phyloP scores from a whole-genome alignment of 441 rosid genomes.

The Populus hybrid region DNA sequence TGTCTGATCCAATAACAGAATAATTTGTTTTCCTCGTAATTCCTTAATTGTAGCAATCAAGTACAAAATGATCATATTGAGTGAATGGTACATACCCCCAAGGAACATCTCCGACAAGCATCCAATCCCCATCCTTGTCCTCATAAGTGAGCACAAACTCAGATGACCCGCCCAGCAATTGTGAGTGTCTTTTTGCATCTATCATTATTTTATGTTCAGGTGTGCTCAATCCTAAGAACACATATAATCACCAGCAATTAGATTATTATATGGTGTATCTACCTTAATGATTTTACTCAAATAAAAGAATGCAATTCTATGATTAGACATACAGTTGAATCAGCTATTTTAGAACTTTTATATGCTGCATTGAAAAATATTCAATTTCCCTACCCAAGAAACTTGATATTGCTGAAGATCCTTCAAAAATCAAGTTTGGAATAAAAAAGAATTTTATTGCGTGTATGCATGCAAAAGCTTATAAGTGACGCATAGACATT shows the following conservation, averaged over 20 bases:
- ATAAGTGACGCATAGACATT: background rate
- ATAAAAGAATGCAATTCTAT: background rate
- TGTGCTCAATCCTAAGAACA: conserved; percentile 41
- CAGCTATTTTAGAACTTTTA: background rate
- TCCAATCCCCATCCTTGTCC: conserved; percentile 97
- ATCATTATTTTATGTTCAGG: conserved; percentile 22
- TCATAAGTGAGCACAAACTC: conserved; percentile 80
- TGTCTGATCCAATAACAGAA: background rate
- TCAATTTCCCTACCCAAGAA: background rate
- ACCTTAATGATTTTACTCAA: background rate
- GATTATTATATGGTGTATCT: background rate
- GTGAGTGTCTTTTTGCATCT: conserved; percentile 35
- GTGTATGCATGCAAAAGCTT: background rate
- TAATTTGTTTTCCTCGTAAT: background rate
- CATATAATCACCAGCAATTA: conserved; percentile 9
- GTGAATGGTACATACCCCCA: conserved; percentile 62
- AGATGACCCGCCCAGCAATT: conserved; percentile 67
- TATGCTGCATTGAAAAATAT: background rate
- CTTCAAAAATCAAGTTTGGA: background rate
- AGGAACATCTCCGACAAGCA: conserved; percentile 28
- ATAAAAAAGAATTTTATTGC: background rate
- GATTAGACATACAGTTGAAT: background rate
- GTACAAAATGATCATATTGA: background rate
- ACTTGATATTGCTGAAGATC: background rate
- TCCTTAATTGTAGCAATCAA: background rate